These are phyloP conservation scores for Chaetomiaceae sp. DNA, from an alignment of 2,329 filamentous ascomycete species.

Conservation along the genomic window DNA sequence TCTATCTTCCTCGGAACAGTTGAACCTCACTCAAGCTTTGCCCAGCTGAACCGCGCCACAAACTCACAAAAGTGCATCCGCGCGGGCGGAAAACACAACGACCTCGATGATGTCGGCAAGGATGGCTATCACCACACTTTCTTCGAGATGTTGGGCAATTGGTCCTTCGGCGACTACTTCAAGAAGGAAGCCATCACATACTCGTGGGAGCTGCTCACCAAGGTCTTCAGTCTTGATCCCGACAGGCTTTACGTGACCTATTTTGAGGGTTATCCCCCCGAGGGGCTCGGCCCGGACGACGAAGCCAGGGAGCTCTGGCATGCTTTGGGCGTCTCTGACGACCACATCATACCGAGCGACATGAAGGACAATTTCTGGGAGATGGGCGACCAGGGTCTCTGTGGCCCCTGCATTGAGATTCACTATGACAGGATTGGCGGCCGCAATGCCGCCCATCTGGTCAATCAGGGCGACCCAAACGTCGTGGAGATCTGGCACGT, in stretches of 20 bases:
- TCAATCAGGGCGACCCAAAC: slow-evolving; percentile 94
- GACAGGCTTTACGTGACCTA: slow-evolving; percentile 91
- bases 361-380: slow-evolving; percentile 99
- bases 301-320: slow-evolving; percentile 90
- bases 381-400: slow-evolving; percentile 97
- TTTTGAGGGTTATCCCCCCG: slow-evolving; percentile 78
- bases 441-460: slow-evolving; percentile 81
- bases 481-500: slow-evolving; percentile 99
- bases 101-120: slow-evolving; percentile 98
- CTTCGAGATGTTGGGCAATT: slow-evolving; percentile 99
- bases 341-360: slow-evolving; percentile 89
- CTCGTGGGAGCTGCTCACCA: slow-evolving; percentile 92
- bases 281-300: slow-evolving; percentile 78
- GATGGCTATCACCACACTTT: slow-evolving; percentile 99
- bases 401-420: slow-evolving; percentile 92
- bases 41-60: slow-evolving; percentile 81
- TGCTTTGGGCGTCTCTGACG: slow-evolving; percentile 78
- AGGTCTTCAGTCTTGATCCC: slow-evolving; percentile 81
- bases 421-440: slow-evolving; percentile 95
- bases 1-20: slow-evolving; percentile 94
- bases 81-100: slow-evolving; percentile 94
- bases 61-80: slow-evolving; percentile 98
- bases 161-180: slow-evolving; percentile 99
- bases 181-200: slow-evolving; percentile 87
- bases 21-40: slow-evolving; percentile 82